Evolutionary conservation across 768 basidiomycete genomes (phyloP), one percentile per base, ranked within the genome.

Genomic region (Boletus barrowsii): DNA sequence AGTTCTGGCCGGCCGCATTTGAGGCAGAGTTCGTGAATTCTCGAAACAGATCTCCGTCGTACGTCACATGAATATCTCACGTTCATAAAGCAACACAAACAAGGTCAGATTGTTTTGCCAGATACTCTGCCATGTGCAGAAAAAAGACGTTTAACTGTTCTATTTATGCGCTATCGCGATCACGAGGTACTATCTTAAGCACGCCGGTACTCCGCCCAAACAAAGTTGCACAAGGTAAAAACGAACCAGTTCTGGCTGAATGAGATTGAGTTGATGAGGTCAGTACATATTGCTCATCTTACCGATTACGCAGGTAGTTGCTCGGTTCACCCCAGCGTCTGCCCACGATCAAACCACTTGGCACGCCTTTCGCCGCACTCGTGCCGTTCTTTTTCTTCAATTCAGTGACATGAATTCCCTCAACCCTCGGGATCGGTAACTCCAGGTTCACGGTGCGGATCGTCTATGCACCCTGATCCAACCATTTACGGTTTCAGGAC

Each of bases 11-110:
- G 33, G 54, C 32, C 18, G 14, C 43, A 35, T 20, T 45, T 33
- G 41, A 39, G 32, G 42, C 45, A 33, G 39, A 42, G 29, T 43
- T 51, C 32, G 26, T 13, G 52, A 42, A 48, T 39, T 55, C 53
- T 60, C 37, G 41, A 56, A 55, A n/a, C 10, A 26, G 47, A 36
- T 32, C 14, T 45, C 42, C 46, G 49, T 45, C 32, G 44, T 54
- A 64, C 53, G 62, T 58, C 46, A 58, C 32, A 45, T 36, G 17
- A 37, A n/a, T 37, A 10, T 52, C 49, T 26, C 60, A 53, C 53
- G 37, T 48, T 55, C 46, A 47, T 49, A 41, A 46, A 41, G 29
- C n/a, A 40, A 8, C 39, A 36, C 22, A n/a, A 24, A 37, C n/a
- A 17, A 41, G 13, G 10, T 14, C 43, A 39, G 24, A 18, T 42